Evolutionary conservation across 1,284 basidiomycete species (phyloP), one percentile per base, ranked within the genome.

Genomic region (Athelia psychrophila): DNA sequence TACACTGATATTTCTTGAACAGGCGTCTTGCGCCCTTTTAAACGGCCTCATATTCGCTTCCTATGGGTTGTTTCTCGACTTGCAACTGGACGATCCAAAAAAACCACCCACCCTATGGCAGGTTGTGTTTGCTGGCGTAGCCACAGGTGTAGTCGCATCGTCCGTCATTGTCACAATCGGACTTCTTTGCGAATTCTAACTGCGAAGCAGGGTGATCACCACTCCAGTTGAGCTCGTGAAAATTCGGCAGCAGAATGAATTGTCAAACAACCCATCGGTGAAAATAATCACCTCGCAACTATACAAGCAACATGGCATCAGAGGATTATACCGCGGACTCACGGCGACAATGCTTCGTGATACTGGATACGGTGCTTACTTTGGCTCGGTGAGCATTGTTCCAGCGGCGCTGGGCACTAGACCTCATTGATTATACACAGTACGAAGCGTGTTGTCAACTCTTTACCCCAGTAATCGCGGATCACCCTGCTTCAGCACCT

Each of bases 181-280:
- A n/a, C 51, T 2, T 53, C 25, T 25, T 18, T 46, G 24, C 42
- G 5, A 30, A 52, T 42, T 15, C 15, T 45, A 32, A 24, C 42
- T 30, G n/a, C 27, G 30, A 44, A 44, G 0, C 62, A 93, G 91
- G 6, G 60, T 91, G 9, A 71, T 95, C 44, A 89, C 90, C 2
- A 86, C 88, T 2, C 92, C 92, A 0, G 88, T 84, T 13, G 93
- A 95, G 60, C 76, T 93, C 1, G 77, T 95, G 70, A 95, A 95
- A 76, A 91, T 93, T 61, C 83, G 87, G 12, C 91, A 95, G 58
- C 87, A 90, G 58, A 71, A 77, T 68, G 74, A 83, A 57, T 62
- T 78, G 16, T 62, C 68, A 10, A 66, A 66, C 15, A 64, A 64
- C 33, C 69, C 73, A 3, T 72, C 81, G 54, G 71, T 81, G 0